Conservation (phyloP, 495 filamentous ascomycete species). For the Talaromyces wortmannii region DNA sequence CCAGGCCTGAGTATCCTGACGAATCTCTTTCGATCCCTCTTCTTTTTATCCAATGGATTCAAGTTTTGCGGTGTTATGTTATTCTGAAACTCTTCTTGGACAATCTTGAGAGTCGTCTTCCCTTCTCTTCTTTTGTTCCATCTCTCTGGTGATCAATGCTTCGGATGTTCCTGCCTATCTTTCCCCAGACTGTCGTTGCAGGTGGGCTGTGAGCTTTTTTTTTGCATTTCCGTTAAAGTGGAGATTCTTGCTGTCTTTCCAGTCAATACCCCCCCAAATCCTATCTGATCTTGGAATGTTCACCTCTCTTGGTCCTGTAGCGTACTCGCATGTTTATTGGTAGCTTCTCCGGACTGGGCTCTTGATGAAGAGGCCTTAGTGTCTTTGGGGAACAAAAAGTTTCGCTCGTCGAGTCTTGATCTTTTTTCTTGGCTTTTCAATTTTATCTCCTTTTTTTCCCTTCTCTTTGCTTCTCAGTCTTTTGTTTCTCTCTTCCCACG, state of each 20-base stretch:
- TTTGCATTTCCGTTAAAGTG: slow-evolving; percentile 1
- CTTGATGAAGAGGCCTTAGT: neutral
- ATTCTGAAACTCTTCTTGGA: neutral
- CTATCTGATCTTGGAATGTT: slow-evolving; percentile 5
- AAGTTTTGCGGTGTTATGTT: neutral
- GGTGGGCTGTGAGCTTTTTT: slow-evolving; percentile 3
- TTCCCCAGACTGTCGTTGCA: neutral
- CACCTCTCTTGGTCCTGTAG: slow-evolving; percentile 5
- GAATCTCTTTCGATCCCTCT: neutral
- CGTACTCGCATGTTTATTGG: slow-evolving; percentile 5
- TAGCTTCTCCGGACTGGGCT: neutral
- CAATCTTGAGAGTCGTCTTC: neutral
- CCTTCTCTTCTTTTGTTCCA: neutral
- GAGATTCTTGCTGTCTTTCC: slow-evolving; percentile 5
- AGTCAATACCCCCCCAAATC: slow-evolving; percentile 6
- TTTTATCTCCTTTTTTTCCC: neutral
- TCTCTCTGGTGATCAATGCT: neutral
- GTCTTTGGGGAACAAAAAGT: neutral
- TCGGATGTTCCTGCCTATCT: slow-evolving; percentile 1
- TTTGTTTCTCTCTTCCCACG: neutral
- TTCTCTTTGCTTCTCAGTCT: neutral
- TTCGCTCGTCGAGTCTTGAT: neutral
- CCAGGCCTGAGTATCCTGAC: slow-evolving; percentile 32
- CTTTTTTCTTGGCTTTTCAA: neutral
- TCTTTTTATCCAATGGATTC: neutral